Percentiles rank a stretch among this genome's conserved stretches.
Conservation (phyloP, 805 yeast genomes). For the Scheffersomyces coipomensis region DNA sequence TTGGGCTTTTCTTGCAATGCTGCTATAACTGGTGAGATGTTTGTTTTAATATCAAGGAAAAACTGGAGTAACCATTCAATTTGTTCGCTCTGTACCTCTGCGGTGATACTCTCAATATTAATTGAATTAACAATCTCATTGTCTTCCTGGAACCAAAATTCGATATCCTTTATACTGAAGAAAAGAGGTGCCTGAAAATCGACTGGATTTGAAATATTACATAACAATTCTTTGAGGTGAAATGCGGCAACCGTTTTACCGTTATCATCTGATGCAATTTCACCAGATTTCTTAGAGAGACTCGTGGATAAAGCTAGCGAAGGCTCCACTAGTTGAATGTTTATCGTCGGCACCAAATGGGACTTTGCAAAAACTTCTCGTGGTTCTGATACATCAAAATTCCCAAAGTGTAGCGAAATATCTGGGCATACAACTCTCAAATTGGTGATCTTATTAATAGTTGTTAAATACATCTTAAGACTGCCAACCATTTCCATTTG, state of each 20-base stretch:
- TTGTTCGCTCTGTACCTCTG: constrained; percentile 17
- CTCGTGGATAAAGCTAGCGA: constrained; percentile 14
- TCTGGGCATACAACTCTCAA: constrained; percentile 49
- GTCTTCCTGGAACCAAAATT: constrained; percentile 29
- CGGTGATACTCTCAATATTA: constrained; percentile 15
- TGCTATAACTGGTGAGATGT: constrained; percentile 12
- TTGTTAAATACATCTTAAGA: constrained; percentile 22
- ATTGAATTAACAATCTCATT: constrained; percentile 16
- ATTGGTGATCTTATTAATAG: constrained; percentile 25
- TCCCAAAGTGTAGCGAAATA: constrained; percentile 38
- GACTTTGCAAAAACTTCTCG: constrained; percentile 26
- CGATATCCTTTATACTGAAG: constrained; percentile 27
- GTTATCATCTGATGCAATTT: not conserved
- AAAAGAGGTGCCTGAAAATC: constrained; percentile 13
- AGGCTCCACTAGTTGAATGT: constrained; percentile 31
- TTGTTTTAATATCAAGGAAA: constrained; percentile 8
- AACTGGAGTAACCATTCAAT: constrained; percentile 21
- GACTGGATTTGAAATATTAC: constrained; percentile 21
- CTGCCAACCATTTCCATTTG: constrained; percentile 57
- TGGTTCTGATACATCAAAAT: constrained; percentile 18
- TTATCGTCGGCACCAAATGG: constrained; percentile 20
- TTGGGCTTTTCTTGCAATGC: constrained; percentile 13
- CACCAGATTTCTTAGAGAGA: not conserved
- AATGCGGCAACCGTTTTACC: constrained; percentile 17
- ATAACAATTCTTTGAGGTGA: constrained; percentile 27